phyloP scores from a whole-genome alignment of 306 rosid species.

The Vachellia collinsii region DNA sequence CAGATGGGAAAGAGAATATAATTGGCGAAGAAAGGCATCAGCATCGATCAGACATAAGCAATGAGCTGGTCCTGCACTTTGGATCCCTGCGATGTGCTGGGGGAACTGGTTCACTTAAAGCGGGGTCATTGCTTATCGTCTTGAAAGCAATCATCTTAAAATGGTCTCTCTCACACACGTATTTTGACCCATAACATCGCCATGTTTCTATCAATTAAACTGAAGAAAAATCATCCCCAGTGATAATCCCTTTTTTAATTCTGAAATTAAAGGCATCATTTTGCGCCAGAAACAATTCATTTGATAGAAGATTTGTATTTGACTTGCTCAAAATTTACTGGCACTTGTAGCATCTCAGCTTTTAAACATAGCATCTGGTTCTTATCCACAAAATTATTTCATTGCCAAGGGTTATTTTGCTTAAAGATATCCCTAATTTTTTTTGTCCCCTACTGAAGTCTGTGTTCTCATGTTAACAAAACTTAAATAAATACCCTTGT shows the following conservation, averaged over 20 bases:
- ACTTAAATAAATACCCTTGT: conserved; percentile 36
- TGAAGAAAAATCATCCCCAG: neutral
- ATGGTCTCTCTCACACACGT: too few relatives aligned
- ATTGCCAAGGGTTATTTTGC: conserved; percentile 38
- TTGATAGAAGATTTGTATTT: conserved; percentile 36
- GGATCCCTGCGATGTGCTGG: conserved; percentile 41
- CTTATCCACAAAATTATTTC: conserved; percentile 57
- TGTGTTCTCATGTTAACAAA: conserved; percentile 37
- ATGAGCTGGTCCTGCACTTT: conserved; percentile 43
- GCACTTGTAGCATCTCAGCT: conserved; percentile 39
- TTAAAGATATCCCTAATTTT: conserved; percentile 33
- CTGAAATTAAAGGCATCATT: neutral
- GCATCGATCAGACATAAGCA: conserved; percentile 34
- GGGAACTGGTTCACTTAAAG: conserved; percentile 57
- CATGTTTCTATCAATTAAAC: conserved; percentile 34
- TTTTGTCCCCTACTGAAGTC: neutral
- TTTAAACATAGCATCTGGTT: conserved; percentile 55
- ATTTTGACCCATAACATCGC: conserved; percentile 17
- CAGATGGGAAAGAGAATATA: conserved; percentile 27
- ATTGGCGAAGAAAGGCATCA: conserved; percentile 28
- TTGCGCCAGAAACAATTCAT: neutral
- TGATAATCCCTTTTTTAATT: conserved; percentile 2
- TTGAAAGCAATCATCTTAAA: conserved; percentile 36
- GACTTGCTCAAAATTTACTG: conserved; percentile 42
- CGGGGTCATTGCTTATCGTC: conserved; percentile 46